Conservation (phyloP, 768 basidiomycete genomes). For the Hysterangium stoloniferum region DNA sequence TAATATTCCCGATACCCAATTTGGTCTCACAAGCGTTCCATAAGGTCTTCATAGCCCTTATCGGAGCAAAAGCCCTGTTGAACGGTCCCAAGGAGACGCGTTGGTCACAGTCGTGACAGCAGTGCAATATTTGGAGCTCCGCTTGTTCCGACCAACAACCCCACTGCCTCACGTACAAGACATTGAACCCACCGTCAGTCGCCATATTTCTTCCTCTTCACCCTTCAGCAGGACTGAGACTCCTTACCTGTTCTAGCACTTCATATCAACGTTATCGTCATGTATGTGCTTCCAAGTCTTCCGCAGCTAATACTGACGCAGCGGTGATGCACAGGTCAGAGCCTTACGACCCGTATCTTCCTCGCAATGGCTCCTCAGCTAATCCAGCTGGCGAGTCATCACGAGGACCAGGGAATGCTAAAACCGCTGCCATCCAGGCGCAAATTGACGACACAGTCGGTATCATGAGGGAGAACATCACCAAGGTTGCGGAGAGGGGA, state of each 20-base stretch:
- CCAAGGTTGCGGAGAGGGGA: slow-evolving; percentile 90
- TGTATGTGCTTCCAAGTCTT: not conserved
- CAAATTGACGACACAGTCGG: slow-evolving; percentile 97
- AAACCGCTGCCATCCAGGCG: slow-evolving; percentile 93
- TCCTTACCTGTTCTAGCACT: not conserved
- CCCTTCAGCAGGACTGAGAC: not conserved
- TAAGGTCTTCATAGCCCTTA: too few species aligned
- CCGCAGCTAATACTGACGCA: not conserved
- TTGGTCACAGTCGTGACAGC: too few species aligned
- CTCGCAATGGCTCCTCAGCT: slow-evolving; percentile 67
- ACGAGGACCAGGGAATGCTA: slow-evolving; percentile 45
- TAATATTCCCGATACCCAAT: too few species aligned
- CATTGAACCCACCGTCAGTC: not conserved
- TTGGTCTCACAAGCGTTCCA: too few species aligned
- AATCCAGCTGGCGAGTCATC: slow-evolving; percentile 39
- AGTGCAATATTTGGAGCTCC: too few species aligned
- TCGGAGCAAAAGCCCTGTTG: too few species aligned
- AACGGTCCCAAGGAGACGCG: too few species aligned
- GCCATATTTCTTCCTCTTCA: not conserved
- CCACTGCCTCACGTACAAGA: not conserved
- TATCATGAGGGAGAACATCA: slow-evolving; percentile 98
- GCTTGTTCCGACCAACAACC: too few species aligned
- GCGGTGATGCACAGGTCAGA: slow-evolving; percentile 61
- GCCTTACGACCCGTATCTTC: slow-evolving; percentile 98
- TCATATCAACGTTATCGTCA: not conserved